Base-by-base conservation (phyloP, 2,329 filamentous ascomycete genomes). In the Neofusicoccum cordaticola region DNA sequence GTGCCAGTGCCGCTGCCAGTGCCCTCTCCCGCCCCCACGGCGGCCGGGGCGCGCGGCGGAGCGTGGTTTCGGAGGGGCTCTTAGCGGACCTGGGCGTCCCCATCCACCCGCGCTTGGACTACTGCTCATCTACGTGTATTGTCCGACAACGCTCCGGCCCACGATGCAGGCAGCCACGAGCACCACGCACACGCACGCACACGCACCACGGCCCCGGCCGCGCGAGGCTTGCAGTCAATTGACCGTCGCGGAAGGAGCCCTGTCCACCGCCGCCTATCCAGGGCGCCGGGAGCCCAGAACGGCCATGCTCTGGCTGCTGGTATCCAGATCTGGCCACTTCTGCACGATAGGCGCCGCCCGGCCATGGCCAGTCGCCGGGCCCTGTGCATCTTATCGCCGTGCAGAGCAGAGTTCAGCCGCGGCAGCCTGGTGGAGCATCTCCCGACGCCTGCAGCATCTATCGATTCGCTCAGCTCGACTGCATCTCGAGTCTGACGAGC, bases 401-500 rank as follows among this genome's bases (percentile, higher is more conserved):
- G 56, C 52, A n/a, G 52, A 41, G 19, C 52, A n/a, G 52, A 41
- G 19, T 44, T 57, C 52, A 57, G 52, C 52, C 13, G 52, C 53
- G 45, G 53, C 56, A 37, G 56, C 56, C 56, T 39, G 42, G n/a
- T 37, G 42, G 56, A 47, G 5, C 42, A 60, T 60, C 56, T 47
- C 56, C 56, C 42, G 56, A 37, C 31, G 56, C 11, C 56, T 60
- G 56, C 56, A 60, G 56, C 27, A 47, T 58, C 53, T 58, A 58
- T 60, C 56, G 56, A 35, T 60, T 60, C 19, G 56, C 41, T 60
- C 53, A 58, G 53, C 53, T 45, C 27, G 39, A 35, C 41, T 35
- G 56, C 56, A 27, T 60, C n/a, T 60, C 56, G 11, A 60, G 56
- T 60, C 42, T 60, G 56, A 60, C 56, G 56, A 60, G 56, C 56